These are phyloP conservation scores for Biscogniauxia marginata DNA, from an alignment of 2,329 filamentous ascomycete genomes.

Conservation along the genomic window DNA sequence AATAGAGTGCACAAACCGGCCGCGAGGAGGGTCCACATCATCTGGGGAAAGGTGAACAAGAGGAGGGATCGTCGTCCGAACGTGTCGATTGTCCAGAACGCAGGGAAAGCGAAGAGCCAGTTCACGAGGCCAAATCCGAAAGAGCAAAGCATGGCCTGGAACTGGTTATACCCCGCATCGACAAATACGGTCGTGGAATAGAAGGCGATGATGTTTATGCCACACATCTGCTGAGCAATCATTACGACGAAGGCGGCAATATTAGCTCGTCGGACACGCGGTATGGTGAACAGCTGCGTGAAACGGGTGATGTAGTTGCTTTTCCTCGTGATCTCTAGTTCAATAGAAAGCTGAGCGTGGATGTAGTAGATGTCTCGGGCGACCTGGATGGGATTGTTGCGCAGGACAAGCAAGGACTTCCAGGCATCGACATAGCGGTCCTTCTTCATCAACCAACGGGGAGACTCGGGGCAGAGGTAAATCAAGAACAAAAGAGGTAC, in stretches of 20 bases:
- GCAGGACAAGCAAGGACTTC: slow-evolving; percentile 50
- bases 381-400: slow-evolving; percentile 55
- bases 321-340: slow-evolving; percentile 48
- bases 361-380: slow-evolving; percentile 64
- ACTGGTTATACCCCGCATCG: slow-evolving; percentile 54
- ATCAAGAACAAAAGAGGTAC: slow-evolving; percentile 59
- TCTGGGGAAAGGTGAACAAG: slow-evolving; percentile 65
- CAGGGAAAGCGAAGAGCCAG: slow-evolving; percentile 64
- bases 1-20: slow-evolving; percentile 61
- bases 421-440: slow-evolving; percentile 60
- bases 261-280: slow-evolving; percentile 68
- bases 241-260: slow-evolving; percentile 77
- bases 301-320: slow-evolving; percentile 63
- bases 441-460: slow-evolving; percentile 68
- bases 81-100: slow-evolving; percentile 65
- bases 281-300: slow-evolving; percentile 65
- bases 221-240: slow-evolving; percentile 73
- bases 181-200: slow-evolving; percentile 66
- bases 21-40: slow-evolving; percentile 65
- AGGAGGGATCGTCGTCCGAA: slow-evolving; percentile 62
- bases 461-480: slow-evolving; percentile 65
- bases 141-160: slow-evolving; percentile 59
- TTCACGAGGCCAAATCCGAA: slow-evolving; percentile 66
- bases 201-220: slow-evolving; percentile 73
- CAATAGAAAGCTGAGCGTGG: slow-evolving; percentile 62